A percentile compares a stretch with the other conserved stretches of the same genome.
phyloP scores from a whole-genome alignment of 306 rosid species.

The Geum urbanum region DNA sequence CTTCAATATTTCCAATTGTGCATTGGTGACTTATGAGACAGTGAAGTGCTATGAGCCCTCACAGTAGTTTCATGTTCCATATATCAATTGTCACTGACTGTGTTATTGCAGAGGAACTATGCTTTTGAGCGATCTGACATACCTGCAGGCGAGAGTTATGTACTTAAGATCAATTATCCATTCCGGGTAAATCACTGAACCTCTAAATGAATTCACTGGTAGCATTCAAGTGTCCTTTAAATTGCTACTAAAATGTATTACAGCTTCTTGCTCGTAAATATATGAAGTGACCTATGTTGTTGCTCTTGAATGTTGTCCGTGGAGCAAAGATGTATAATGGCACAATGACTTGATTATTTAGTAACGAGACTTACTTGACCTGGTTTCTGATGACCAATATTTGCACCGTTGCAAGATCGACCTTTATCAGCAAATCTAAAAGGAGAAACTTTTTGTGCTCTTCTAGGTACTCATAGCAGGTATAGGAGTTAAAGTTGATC shows the following conservation, averaged over 20 bases:
- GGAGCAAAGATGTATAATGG: conserved; percentile 1
- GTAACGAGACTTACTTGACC: neutral
- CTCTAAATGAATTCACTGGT: conserved; percentile 18
- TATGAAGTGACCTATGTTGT: conserved; percentile 4
- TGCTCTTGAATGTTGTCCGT: conserved; percentile 13
- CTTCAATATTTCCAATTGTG: conserved; percentile 7
- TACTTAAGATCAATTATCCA: conserved; percentile 77
- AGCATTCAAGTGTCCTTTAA: conserved; percentile 17
- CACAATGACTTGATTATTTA: neutral
- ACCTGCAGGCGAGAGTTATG: conserved; percentile 78
- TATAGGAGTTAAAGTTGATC: conserved; percentile 27
- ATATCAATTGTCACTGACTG: conserved; percentile 18
- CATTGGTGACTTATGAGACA: conserved; percentile 16
- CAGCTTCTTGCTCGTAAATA: neutral
- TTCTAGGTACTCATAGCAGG: conserved; percentile 84
- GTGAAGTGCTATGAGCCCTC: conserved; percentile 10
- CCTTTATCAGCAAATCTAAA: conserved; percentile 66
- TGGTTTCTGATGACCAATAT: conserved; percentile 5
- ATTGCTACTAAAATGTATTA: conserved; percentile 5
- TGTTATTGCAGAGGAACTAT: conserved; percentile 65
- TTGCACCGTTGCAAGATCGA: conserved; percentile 54
- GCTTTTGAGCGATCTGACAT: conserved; percentile 84
- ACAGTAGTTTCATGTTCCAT: conserved; percentile 7
- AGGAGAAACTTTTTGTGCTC: conserved; percentile 67
- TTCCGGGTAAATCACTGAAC: conserved; percentile 60